Evolutionary conservation across 2,329 filamentous ascomycete genomes (phyloP), one percentile per base, ranked within the genome.

Genomic region (Xylaria sp.): DNA sequence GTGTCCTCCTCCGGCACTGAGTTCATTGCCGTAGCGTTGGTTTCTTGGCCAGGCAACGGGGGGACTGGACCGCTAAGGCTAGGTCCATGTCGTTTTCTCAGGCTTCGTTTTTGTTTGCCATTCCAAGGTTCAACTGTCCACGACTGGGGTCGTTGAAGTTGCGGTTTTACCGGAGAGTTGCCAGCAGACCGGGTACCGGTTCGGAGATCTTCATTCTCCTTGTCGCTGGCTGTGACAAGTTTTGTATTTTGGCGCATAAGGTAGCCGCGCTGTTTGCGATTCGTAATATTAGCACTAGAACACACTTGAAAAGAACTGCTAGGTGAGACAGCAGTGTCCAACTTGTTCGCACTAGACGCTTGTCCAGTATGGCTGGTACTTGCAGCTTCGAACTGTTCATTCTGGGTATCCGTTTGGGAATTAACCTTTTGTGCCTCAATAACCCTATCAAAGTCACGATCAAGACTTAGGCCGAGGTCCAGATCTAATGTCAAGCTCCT

Each of bases 121-220:
- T 97, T 97, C 96, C 96, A 99, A 18, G 96, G 96, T 82, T 98
- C 96, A 5, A 97, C 96, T 15, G 94, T 96, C 92, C 96, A 97
- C 1, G 94, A 97, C 79, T 97, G 93, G 41, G 94, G 93, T 56
- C 94, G 94, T 4, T 89, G 85, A 3, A 89, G 85, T 75, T 93
- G 90, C 77, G 76, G 90, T 77, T 97, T 93, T 36, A 90, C 78
- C 3, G 93, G 90, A 6, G 92, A 93, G 75, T 88, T 91, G 18
- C 88, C 89, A 15, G 87, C 88, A 33, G 91, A 90, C 64, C 89
- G 88, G 25, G 85, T 85, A 28, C 85, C 82, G 2, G 76, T 80
- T 80, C 84, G 80, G 72, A 82, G 72, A 81, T 90, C 78, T 79
- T 91, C 84, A 39, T 84, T 82, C 71, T 91, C 86, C 73, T 92